These are phyloP conservation scores for Tremellales sp. DNA, from an alignment of 1,284 basidiomycete genomes.

Conservation along the genomic window DNA sequence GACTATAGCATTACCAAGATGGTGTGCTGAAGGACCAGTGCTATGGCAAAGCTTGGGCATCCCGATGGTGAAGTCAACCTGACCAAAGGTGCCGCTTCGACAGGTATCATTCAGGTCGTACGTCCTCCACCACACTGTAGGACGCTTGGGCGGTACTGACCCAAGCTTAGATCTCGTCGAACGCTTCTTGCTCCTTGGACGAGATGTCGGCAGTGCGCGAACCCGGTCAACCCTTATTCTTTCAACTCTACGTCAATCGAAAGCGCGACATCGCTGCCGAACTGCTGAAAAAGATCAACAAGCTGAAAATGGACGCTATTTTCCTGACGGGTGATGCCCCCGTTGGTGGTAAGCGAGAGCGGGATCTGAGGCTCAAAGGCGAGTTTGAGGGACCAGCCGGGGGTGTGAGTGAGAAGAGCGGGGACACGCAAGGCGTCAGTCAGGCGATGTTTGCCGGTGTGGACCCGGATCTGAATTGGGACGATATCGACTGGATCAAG, in stretches of 20 bases:
- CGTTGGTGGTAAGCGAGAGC: slow-evolving; percentile 77
- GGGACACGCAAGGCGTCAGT: slow-evolving; percentile 34
- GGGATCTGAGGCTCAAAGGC: slow-evolving; percentile 56
- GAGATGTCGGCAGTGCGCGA: slow-evolving; percentile 49
- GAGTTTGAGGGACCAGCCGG: slow-evolving; percentile 43
- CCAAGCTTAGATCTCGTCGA: slow-evolving; percentile 61
- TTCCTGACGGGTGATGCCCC: slow-evolving; percentile 89
- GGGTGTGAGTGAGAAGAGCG: slow-evolving; percentile 37
- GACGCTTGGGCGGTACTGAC: not conserved
- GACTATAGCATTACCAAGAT: not conserved
- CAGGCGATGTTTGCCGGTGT: slow-evolving; percentile 43
- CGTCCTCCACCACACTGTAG: slow-evolving; percentile 10
- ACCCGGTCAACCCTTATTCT: slow-evolving; percentile 70
- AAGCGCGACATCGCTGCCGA: slow-evolving; percentile 65
- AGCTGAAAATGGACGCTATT: slow-evolving; percentile 63
- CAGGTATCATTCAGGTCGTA: slow-evolving; percentile 76
- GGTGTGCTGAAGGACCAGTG: slow-evolving; percentile 37
- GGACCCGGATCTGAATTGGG: slow-evolving; percentile 42
- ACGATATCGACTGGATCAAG: slow-evolving; percentile 60
- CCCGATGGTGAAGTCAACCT: slow-evolving; percentile 83
- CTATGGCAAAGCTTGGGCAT: slow-evolving; percentile 85
- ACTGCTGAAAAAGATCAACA: slow-evolving; percentile 67
- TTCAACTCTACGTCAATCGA: slow-evolving; percentile 77
- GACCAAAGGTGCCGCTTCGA: slow-evolving; percentile 65
- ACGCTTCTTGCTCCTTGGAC: slow-evolving; percentile 69